Evolutionary conservation across 352 stramenopile species (phyloP).

Genomic region (Stramenopiles sp.): DNA sequence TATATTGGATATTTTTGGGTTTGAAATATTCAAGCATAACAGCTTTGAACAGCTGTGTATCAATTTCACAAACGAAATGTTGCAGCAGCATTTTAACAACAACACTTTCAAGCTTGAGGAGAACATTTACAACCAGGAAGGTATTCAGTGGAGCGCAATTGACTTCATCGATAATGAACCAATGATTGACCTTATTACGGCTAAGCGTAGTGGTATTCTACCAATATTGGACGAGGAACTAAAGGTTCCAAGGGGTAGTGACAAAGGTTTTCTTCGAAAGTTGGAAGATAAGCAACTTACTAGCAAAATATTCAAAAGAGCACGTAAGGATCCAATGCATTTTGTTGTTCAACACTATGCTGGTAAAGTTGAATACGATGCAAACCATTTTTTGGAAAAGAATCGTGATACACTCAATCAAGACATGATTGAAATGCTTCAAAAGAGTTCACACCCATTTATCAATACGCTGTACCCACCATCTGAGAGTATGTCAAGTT

Average conservation of each 20-base stretch:
- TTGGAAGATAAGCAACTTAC: constrained; percentile 42
- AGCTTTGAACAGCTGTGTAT: constrained; percentile 88
- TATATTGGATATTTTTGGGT: constrained; percentile 91
- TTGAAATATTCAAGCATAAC: constrained; percentile 76
- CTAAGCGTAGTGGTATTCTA: constrained; percentile 63
- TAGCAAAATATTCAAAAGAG: neutral
- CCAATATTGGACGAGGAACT: constrained; percentile 88
- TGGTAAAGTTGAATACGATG: constrained; percentile 75
- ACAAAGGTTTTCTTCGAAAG: constrained; percentile 52
- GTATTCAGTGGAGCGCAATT: constrained; percentile 66
- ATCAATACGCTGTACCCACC: constrained; percentile 18
- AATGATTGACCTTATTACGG: constrained; percentile 67
- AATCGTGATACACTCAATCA: constrained; percentile 83
- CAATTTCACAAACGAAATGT: constrained; percentile 87
- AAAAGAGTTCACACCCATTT: constrained; percentile 50
- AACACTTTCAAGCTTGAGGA: constrained; percentile 92
- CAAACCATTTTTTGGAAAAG: constrained; percentile 84
- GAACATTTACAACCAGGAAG: constrained; percentile 87
- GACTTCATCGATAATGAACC: constrained; percentile 74
- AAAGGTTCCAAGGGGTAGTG: constrained; percentile 52
- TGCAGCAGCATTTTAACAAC: constrained; percentile 77
- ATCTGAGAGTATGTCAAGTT: neutral
- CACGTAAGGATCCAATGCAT: neutral
- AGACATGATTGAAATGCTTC: constrained; percentile 66
- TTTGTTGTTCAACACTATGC: constrained; percentile 90